phyloP scores from a whole-genome alignment of 2,329 filamentous ascomycete genomes.

The Berkeleyomyces basicola region DNA sequence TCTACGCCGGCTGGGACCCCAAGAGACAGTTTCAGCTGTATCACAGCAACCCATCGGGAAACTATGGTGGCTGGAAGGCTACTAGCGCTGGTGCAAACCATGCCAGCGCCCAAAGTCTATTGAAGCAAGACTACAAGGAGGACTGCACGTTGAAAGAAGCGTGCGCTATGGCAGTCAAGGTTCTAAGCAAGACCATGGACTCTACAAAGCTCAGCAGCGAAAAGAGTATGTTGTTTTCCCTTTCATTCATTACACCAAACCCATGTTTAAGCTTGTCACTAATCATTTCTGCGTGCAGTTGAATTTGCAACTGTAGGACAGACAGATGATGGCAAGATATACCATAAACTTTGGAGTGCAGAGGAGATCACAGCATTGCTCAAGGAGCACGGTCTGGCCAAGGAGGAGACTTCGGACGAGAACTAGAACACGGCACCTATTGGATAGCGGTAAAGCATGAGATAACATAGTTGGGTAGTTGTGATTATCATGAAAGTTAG shows the following conservation, averaged over 20 bases:
- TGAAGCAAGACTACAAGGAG: constrained; percentile 99
- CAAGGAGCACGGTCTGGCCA: constrained; percentile 89
- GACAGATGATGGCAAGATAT: constrained; percentile 89
- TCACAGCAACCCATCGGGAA: constrained; percentile 95
- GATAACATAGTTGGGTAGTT: constrained; percentile 8
- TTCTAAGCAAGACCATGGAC: constrained; percentile 99
- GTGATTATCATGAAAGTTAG: constrained; percentile 4
- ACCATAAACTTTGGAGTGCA: constrained; percentile 92
- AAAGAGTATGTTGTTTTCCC: constrained; percentile 59
- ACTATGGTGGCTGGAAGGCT: constrained; percentile 98
- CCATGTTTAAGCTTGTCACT: constrained; percentile 12
- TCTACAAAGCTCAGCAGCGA: constrained; percentile 97
- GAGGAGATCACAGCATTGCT: constrained; percentile 90
- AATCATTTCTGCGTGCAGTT: constrained; percentile 36
- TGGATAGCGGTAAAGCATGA: neutral
- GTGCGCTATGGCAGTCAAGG: constrained; percentile 94
- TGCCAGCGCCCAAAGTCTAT: constrained; percentile 83
- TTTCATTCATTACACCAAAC: constrained; percentile 19
- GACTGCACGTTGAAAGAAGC: constrained; percentile 93
- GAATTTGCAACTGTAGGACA: constrained; percentile 97
- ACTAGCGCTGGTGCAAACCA: constrained; percentile 97
- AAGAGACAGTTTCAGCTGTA: constrained; percentile 96
- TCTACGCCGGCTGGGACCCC: constrained; percentile 96
- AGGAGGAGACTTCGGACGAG: constrained; percentile 58
- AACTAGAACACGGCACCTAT: constrained; percentile 26